Evolutionary conservation across 176 grass and related monocot genomes (phyloP).

Genomic region (Musa itinerans): DNA sequence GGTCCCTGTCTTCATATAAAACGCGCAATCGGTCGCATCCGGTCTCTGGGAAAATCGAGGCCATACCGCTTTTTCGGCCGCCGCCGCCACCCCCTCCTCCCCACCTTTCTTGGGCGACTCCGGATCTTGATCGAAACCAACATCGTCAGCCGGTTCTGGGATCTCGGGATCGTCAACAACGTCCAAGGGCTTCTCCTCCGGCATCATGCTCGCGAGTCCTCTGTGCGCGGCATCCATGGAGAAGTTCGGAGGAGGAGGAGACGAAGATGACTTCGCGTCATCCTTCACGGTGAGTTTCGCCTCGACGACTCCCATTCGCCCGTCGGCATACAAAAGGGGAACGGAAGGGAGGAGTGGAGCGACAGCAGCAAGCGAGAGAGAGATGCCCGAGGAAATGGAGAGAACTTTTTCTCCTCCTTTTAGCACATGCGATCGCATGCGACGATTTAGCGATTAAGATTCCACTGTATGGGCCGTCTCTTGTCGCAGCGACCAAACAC

Average conservation of each 20-base stretch:
- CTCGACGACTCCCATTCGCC: neutral
- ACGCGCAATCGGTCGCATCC: neutral
- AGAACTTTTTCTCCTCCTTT: neutral
- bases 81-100: neutral
- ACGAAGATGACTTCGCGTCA: neutral
- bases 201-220: neutral
- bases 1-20: neutral
- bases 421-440: neutral
- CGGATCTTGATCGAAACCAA: neutral
- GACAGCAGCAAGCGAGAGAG: neutral
- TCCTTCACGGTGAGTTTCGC: neutral
- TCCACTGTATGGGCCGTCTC: too few species aligned
- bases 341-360: neutral
- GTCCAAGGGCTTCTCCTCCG: neutral
- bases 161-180: neutral
- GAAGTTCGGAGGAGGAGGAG: neutral
- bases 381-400: too few species aligned
- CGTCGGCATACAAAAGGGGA: neutral
- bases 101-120: neutral
- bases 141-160: neutral
- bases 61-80: neutral
- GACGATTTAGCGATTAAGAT: too few species aligned
- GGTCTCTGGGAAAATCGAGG: neutral
- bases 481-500: too few species aligned
- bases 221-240: neutral